These are phyloP conservation scores for Apiotrichum sp. DNA, from an alignment of 1,284 basidiomycete genomes.

Conservation along the genomic window DNA sequence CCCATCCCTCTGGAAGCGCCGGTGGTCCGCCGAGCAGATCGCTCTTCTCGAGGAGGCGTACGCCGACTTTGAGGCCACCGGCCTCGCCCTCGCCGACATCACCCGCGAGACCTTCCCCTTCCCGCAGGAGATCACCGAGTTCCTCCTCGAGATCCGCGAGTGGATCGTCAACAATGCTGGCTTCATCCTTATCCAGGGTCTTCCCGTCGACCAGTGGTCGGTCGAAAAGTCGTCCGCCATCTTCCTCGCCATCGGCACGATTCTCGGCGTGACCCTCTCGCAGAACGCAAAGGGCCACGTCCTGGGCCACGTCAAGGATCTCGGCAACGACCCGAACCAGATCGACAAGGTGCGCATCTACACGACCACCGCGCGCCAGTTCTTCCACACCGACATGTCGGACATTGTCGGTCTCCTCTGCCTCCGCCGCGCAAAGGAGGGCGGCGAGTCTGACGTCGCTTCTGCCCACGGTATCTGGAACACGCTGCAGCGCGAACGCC, in stretches of 20 bases:
- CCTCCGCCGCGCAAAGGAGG: slow-evolving; percentile 45
- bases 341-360: slow-evolving; percentile 50
- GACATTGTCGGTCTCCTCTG: slow-evolving; percentile 49
- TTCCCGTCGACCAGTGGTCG: slow-evolving; percentile 43
- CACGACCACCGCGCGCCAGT: slow-evolving; percentile 45
- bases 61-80: slow-evolving; percentile 25
- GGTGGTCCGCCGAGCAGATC: slow-evolving; percentile 27
- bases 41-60: slow-evolving; percentile 29
- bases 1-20: slow-evolving; percentile 29
- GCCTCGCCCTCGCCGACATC: slow-evolving; percentile 25
- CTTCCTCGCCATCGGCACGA: slow-evolving; percentile 45
- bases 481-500: slow-evolving; percentile 44
- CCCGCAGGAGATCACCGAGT: slow-evolving; percentile 3
- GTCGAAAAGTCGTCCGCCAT: slow-evolving; percentile 42
- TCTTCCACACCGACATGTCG: slow-evolving; percentile 43
- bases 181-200: slow-evolving; percentile 47
- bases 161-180: slow-evolving; percentile 36
- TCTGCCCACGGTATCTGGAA: slow-evolving; percentile 48
- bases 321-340: slow-evolving; percentile 47
- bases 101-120: slow-evolving; percentile 21
- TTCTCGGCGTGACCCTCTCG: slow-evolving; percentile 40
- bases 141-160: slow-evolving; percentile 25
- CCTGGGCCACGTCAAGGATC: slow-evolving; percentile 48
- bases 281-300: slow-evolving; percentile 48
- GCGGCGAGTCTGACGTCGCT: slow-evolving; percentile 48